A percentile compares a stretch with the other conserved stretches of the same genome.
These are phyloP conservation scores for Phytophthora europaea DNA, from an alignment of 352 stramenopile species.

Conservation along the genomic window DNA sequence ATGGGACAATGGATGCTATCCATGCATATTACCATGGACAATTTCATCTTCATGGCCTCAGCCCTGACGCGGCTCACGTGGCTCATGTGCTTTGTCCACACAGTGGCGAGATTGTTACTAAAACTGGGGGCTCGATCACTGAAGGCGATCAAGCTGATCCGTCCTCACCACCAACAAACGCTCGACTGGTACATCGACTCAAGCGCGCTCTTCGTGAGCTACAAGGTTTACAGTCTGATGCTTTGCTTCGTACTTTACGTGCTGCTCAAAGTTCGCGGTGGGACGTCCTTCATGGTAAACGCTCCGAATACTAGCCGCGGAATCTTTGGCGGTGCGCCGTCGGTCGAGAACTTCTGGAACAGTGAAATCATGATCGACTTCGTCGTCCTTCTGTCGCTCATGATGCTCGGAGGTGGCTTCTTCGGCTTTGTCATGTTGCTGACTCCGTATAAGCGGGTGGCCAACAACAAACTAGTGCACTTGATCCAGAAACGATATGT, in stretches of 20 bases:
- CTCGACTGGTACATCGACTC: slow-evolving; percentile 68
- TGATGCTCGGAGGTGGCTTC: slow-evolving; percentile 39
- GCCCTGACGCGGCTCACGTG: slow-evolving; percentile 64
- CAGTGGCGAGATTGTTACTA: slow-evolving; percentile 32
- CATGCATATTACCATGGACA: slow-evolving; percentile 55
- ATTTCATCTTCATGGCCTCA: slow-evolving; percentile 66
- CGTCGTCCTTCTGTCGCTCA: slow-evolving; percentile 43
- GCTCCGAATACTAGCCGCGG: slow-evolving; percentile 35
- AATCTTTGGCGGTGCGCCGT: slow-evolving; percentile 50
- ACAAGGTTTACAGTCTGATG: slow-evolving; percentile 70
- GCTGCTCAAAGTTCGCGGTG: slow-evolving; percentile 44
- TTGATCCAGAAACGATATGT: slow-evolving; percentile 62
- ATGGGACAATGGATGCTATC: slow-evolving; percentile 72
- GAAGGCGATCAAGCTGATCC: slow-evolving; percentile 48
- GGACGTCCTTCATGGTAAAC: slow-evolving; percentile 58
- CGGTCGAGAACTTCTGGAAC: slow-evolving; percentile 55
- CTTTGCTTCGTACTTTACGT: slow-evolving; percentile 55
- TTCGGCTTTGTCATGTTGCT: slow-evolving; percentile 41
- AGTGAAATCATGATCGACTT: slow-evolving; percentile 72
- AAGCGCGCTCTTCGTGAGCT: slow-evolving; percentile 58
- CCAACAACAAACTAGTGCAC: slow-evolving; percentile 57
- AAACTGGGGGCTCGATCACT: slow-evolving; percentile 45
- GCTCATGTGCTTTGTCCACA: slow-evolving; percentile 68
- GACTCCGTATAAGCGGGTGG: slow-evolving; percentile 50
- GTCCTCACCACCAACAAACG: slow-evolving; percentile 28